Percentiles rank a stretch among this genome's conserved stretches.
These are phyloP conservation scores for Silene vulgaris DNA, from an alignment of 179 eudicot genomes.

Conservation along the genomic window DNA sequence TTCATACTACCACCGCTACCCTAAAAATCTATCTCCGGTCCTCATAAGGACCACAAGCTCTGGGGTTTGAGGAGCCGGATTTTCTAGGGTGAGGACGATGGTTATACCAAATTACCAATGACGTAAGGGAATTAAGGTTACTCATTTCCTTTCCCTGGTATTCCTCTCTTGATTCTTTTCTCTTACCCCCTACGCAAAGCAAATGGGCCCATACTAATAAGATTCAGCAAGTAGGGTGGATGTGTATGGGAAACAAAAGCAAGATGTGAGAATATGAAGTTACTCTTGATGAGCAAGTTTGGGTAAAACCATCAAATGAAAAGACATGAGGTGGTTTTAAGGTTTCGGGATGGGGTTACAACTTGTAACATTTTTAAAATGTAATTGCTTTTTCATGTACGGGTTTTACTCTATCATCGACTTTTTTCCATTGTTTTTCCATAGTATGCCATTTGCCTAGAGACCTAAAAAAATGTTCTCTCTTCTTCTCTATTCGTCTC, in stretches of 20 bases:
- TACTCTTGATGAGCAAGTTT: neutral
- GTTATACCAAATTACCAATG: neutral
- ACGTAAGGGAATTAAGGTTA: neutral
- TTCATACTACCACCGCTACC: no score
- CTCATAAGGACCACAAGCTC: no score
- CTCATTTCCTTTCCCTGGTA: neutral
- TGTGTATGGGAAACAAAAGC: neutral
- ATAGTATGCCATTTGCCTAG: no score
- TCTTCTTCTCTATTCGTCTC: no score
- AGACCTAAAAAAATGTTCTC: no score
- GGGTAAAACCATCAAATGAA: neutral
- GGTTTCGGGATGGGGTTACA: neutral
- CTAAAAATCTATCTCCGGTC: no score
- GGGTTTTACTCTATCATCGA: no score
- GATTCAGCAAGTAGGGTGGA: neutral
- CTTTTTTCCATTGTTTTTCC: no score
- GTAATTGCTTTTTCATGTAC: no score
- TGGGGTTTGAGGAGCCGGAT: no score
- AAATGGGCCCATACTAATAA: neutral
- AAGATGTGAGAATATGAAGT: constrained; percentile 9
- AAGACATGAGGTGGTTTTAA: neutral
- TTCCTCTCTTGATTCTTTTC: neutral
- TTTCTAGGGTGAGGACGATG: no score
- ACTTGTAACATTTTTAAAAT: neutral
- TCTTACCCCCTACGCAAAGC: neutral